Base-by-base conservation (phyloP, 2,329 filamentous ascomycete genomes). In the Aspergillus sp. region DNA sequence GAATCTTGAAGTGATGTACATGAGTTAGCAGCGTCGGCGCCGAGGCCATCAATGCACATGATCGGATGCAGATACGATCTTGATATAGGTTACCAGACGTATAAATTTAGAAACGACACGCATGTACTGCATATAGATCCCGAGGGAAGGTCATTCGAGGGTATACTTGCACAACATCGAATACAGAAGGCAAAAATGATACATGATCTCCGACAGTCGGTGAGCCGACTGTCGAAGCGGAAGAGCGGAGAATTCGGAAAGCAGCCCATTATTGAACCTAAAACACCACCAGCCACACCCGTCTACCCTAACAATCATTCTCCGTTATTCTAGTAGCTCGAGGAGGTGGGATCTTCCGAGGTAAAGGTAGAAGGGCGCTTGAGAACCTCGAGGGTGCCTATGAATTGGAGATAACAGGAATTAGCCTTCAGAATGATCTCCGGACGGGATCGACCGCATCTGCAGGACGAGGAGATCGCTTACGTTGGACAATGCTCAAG, bases 401-500 rank as follows among this genome's bases (percentile, higher is more conserved):
- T 30, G 45, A 26, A 45, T 30, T 30, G 26, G 26, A 35, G 19
- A 42, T 14, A 40, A 35, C 51, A 43, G 24, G 46, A 50, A 47
- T 45, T 44, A 52, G 45, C 13, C 24, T 26, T 14, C 11, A 19
- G 38, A 33, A 38, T 38, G 16, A 19, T 30, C 22, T n/a, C 32
- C 32, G 46, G 16, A 11, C 33, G 22, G 24, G 20, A 20, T 42
- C 16, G 14, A 36, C 11, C 35, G 17, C 33, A 26, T 26, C n/a
- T 17, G 24, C 20, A 26, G 26, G 10, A 11, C 4, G 19, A 40
- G 41, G 9, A 40, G 10, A 40, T 44, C 35, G 26, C 89, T 66
- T 84, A 95, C 93, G 86, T 76, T 96, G 90, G 47, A 87, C 73
- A 64, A 97, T 79, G 73, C 78, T 92, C 65, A 96, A 70, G 46